Evolutionary conservation across 176 grass and related monocot species (phyloP), one percentile per base, ranked within the genome.

Genomic region (Stipa capillata): DNA sequence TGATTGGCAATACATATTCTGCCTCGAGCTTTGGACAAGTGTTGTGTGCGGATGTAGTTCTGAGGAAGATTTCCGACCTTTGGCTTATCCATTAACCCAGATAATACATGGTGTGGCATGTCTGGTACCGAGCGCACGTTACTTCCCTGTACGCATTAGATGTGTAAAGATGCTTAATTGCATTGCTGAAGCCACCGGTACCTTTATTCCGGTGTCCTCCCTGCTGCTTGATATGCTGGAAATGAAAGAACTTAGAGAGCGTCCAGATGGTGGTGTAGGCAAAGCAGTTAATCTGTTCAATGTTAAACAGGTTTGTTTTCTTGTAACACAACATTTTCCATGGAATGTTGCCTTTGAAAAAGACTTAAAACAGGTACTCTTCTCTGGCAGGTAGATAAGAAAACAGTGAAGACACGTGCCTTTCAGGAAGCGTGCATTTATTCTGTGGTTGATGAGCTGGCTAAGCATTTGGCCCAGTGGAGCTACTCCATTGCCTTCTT

Each of bases 1-100:
- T 82, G 89, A 98, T 78, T 98, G 95, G 92, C 95, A 97, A 83
- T 97, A 91, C 83, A 94, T 97, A 88, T 92, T 98, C 60, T 98
- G 95, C 77, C 92, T 98, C 72, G 92, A 98, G 83, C 85, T 98
- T 71, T 98, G 95, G 95, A 90, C 92, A 35, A 77, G 80, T 64
- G 77, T 97, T 81, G 89, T 97, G 57, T 94, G 91, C 24, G 49
- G 79, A 35, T 89, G 89, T 45, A 90, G 69, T 36, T 86, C 87
- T 32, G 85, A 92, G 57, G 85, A 87, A 48, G 83, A 92, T 77
- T 87, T 97, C 83, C 83, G 73, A 28, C 95, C 92, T 77, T 73
- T 97, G 73, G 95, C 95, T 76, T 97, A 94, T 88, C 92, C 89
- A 20, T 76, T 97, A 58, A 84, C 89, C 57, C 95, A 97, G 77